Percentiles rank a stretch among this genome's conserved stretches.
Conservation (phyloP, 768 basidiomycete species). For the Hericium rajendrae region DNA sequence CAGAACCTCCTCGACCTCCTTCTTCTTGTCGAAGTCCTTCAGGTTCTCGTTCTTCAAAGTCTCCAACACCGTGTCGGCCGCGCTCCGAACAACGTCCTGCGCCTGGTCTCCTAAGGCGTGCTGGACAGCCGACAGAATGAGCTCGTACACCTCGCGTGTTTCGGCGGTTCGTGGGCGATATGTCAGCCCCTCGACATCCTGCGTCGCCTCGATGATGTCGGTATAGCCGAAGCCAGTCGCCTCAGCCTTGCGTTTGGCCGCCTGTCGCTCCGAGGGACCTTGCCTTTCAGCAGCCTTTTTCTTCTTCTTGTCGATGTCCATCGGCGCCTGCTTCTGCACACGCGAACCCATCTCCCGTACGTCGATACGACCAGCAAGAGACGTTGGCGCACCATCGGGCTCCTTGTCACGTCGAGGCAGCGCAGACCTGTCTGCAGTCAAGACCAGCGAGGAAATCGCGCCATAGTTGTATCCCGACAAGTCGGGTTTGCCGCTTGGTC, state of each 20-base stretch:
- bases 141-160: slow-evolving; percentile 90
- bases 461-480: slow-evolving; percentile 92
- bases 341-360: slow-evolving; percentile 90
- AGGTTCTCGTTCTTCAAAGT: slow-evolving; percentile 77
- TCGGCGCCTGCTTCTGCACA: slow-evolving; percentile 71
- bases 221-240: slow-evolving; percentile 66
- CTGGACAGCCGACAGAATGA: slow-evolving; percentile 79
- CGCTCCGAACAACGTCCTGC: slow-evolving; percentile 90
- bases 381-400: slow-evolving; percentile 92
- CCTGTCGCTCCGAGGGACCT: slow-evolving; percentile 48
- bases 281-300: slow-evolving; percentile 63
- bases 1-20: slow-evolving; percentile 79
- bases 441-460: slow-evolving; percentile 87
- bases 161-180: slow-evolving; percentile 93
- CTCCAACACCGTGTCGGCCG: slow-evolving; percentile 88
- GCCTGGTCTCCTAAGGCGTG: slow-evolving; percentile 85
- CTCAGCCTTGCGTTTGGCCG: slow-evolving; percentile 52
- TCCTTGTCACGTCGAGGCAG: slow-evolving; percentile 87
- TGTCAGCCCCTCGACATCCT: slow-evolving; percentile 84
- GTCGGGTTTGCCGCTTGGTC: slow-evolving; percentile 52
- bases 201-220: slow-evolving; percentile 90
- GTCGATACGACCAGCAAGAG: slow-evolving; percentile 86
- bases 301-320: slow-evolving; percentile 90
- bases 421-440: slow-evolving; percentile 80
- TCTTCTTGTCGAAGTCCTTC: slow-evolving; percentile 97